These are phyloP conservation scores for Phytopythium aichiense DNA, from an alignment of 352 stramenopile species.

Conservation along the genomic window DNA sequence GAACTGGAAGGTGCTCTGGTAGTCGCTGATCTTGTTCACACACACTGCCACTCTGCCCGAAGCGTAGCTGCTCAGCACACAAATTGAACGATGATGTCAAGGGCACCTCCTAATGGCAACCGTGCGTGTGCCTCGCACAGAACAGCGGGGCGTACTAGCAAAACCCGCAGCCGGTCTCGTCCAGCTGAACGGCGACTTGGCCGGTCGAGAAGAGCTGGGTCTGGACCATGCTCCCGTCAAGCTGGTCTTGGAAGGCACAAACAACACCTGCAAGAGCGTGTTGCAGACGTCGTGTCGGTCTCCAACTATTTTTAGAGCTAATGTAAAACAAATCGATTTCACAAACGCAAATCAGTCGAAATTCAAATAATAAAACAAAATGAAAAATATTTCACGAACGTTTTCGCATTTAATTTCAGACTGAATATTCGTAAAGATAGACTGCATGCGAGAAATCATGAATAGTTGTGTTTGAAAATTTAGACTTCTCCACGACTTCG, in stretches of 20 bases:
- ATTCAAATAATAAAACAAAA: too few species aligned
- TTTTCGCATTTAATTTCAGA: too few species aligned
- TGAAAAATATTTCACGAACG: too few species aligned
- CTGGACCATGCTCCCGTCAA: background rate
- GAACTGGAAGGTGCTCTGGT: constrained; percentile 61
- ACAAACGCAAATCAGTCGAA: too few species aligned
- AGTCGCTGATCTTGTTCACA: constrained; percentile 66
- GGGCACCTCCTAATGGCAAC: background rate
- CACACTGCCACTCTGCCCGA: constrained; percentile 64
- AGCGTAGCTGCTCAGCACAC: constrained; percentile 34
- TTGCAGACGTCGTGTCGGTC: background rate
- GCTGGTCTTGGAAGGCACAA: background rate
- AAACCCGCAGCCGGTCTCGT: constrained; percentile 59
- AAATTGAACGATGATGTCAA: constrained; percentile 4
- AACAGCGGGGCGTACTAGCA: constrained; percentile 44
- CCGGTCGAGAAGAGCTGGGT: constrained; percentile 36
- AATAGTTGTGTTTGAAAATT: too few species aligned
- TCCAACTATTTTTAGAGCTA: too few species aligned
- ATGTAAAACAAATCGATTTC: too few species aligned
- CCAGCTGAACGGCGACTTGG: constrained; percentile 48
- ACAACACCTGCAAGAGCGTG: background rate
- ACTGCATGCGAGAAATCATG: too few species aligned
- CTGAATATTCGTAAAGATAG: too few species aligned
- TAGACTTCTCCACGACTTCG: too few species aligned
- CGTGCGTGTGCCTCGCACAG: background rate